Conservation (phyloP, 768 basidiomycete species). For the Pleurotus sapidus region DNA sequence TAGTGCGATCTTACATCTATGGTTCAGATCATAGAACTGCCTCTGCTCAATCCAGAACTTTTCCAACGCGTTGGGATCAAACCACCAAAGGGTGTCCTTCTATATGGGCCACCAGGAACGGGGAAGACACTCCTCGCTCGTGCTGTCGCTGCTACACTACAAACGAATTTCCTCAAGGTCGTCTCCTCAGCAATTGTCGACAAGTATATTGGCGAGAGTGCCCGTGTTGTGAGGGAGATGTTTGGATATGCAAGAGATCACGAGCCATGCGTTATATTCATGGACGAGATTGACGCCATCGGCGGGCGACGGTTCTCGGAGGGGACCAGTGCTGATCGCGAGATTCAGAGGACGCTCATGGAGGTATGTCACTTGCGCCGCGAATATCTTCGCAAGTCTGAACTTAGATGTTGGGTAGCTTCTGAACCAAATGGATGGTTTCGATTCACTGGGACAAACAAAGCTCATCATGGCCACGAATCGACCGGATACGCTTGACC, state of each 20-base stretch:
- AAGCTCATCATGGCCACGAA: slow-evolving; percentile 99
- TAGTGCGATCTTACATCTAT: neutral
- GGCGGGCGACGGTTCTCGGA: slow-evolving; percentile 87
- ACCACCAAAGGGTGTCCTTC: slow-evolving; percentile 93
- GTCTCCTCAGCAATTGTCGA: slow-evolving; percentile 97
- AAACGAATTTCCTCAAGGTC: slow-evolving; percentile 98
- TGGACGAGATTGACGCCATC: slow-evolving; percentile 98
- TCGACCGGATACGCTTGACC: slow-evolving; percentile 96
- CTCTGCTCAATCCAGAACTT: slow-evolving; percentile 89
- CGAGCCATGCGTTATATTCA: slow-evolving; percentile 98
- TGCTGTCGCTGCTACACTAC: slow-evolving; percentile 92
- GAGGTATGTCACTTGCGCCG: slow-evolving; percentile 44
- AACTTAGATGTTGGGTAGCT: slow-evolving; percentile 46
- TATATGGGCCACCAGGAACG: slow-evolving; percentile 96
- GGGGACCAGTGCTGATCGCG: slow-evolving; percentile 96
- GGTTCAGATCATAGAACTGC: slow-evolving; percentile 88
- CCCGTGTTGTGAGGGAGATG: slow-evolving; percentile 96
- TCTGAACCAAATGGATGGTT: slow-evolving; percentile 99
- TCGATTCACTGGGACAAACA: slow-evolving; percentile 92
- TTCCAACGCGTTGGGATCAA: slow-evolving; percentile 95
- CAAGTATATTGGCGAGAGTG: slow-evolving; percentile 98
- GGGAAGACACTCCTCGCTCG: slow-evolving; percentile 94
- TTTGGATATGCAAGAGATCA: slow-evolving; percentile 97
- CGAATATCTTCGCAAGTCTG: neutral
- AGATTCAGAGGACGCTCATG: slow-evolving; percentile 98